Base-by-base conservation (phyloP, 2,329 filamentous ascomycete genomes). In the Scleromitrula shiraiana region DNA sequence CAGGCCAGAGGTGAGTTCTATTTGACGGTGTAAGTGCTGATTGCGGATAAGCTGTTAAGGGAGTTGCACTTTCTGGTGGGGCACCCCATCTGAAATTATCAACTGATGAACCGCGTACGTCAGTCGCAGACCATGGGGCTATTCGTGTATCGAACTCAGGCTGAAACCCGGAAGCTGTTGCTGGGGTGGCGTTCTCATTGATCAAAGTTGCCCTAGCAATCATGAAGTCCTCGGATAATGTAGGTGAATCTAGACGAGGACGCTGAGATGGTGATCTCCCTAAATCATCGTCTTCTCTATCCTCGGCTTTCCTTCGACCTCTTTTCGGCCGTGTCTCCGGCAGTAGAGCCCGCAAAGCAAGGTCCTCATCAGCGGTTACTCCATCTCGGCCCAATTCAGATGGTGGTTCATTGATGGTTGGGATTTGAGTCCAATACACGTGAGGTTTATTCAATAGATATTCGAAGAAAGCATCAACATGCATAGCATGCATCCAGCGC, bases 401-500 rank as follows among this genome's bases (percentile, higher is more conserved):
- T 29, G 83, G 72, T 2, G 83, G 78, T 46, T 82, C 77, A 24
- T 77, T 71, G 12, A 76, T 73, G 5, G 74, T 70, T 0, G 89
- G 89, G 20, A 95, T 76, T 29, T 88, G 78, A 14, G 77, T 82
- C 71, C 84, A 95, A 65, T 96, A 96, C 0, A 78, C 68, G 65
- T 94, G 88, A 22, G 77, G 71, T 54, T 88, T 88, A 41, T 81
- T 80, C 53, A 91, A 74, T 17, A 94, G 78, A 64, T 88, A 96
- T 64, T 95, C 88, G 61, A 95, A 96, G 64, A 96, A 96, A 9
- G 88, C 86, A 71, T 95, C 88, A 44, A 95, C 81, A 64, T 95
- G 90, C 85, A 95, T 91, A 5, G 89, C 90, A 64, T 88, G 88
- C 87, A 96, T 93, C 90, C 90, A 96, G 62, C 91, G 83, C 86